Base-by-base conservation (phyloP, 148 eudicot genomes). In the Chenopodium suecicum region DNA sequence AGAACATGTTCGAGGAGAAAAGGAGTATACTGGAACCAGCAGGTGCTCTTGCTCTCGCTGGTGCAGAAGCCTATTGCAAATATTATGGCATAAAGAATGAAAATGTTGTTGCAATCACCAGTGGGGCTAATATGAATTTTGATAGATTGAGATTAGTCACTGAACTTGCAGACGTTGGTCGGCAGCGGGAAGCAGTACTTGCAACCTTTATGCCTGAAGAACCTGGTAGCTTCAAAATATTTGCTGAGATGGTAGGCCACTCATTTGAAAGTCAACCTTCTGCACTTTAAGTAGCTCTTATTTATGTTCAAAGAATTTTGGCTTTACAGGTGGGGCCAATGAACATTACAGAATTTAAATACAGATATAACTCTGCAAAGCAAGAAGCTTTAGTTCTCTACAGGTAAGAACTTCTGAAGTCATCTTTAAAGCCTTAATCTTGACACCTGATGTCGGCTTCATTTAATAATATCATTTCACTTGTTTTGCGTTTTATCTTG, bases 1-100 rank as follows among this genome's bases (percentile, higher is more conserved):
- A 96, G 99, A 94, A 96, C 88, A 96, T 96, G 99, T 96, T 90
- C 76, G 99, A 96, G 89, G 99, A 97, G 89, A 97, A 94, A 86
- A 88, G 99, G 89, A 94, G 91, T 84, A 97, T 97, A 81, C 82
- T 97, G 75, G 99, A 97, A 84, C 99, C 99, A 73, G 99, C 99
- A 48, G 99, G 99, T 82, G 98, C 98, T 80, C 95, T 97, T 80
- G 93, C 99, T 48, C 92, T 97, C 65, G 99, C 99, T 77, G 99
- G 99, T 81, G 99, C 99, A n/a, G 97, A 97, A 86, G 99, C 99
- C 63, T 97, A 97, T 83, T 97, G 99, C 91, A 89, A 90, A 79
- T 90, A 90, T 80, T 94, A 97, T 88, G 98, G 88, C 76, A 86
- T 97, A 73, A 86, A 92, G 89, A 92, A 83, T 85, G 94, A 85